Evolutionary conservation across 73 alveolate genomes (phyloP), one percentile per base, ranked within the genome.

Genomic region (Stentor coeruleus): DNA sequence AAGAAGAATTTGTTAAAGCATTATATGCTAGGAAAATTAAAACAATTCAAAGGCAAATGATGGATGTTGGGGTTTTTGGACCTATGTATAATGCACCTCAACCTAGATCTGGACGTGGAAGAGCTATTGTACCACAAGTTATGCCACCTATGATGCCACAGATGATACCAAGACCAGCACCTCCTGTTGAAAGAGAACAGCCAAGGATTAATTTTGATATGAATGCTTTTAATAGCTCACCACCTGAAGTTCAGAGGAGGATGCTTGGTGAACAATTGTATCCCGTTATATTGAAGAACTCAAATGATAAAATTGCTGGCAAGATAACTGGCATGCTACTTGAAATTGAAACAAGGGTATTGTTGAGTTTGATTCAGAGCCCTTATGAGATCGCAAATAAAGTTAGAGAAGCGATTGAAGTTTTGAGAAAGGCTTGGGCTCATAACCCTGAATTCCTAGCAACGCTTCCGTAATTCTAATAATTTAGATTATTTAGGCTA

Each of bases 291-390:
- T 2, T 66, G 20, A 66, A 66, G 49, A 66, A 57, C 2, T 66
- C 59, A 28, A 33, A 66, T 33, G 20, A 20, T 36, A 66, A 36
- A 30, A 66, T 66, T 1, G 87, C 87, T 11, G 76, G 82, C 38
- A 81, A 81, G 66, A 72, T 81, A 57, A 81, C 87, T 60, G 87
- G 87, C 14, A 81, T 81, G 87, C 87, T 81, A n/a, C 66, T 81
- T 4, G 87, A 81, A 35, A 81, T 81, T 81, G 87, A 81, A 33
- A 59, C 57, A 15, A 31, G 33, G 30, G 87, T 36, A 0, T 26
- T 81, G 11, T 20, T 81, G 15, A 58, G 33, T n/a, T 72, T 81
- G 15, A 30, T 81, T 14, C 30, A 38, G 6, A 30, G 33, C 35
- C 82, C 55, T 3, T 28, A 81, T 4, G 59, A 35, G 3, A 28